Evolutionary conservation across 31 red algal species (phyloP), one percentile per base, ranked within the genome.

Genomic region (Endocladia muricata): DNA sequence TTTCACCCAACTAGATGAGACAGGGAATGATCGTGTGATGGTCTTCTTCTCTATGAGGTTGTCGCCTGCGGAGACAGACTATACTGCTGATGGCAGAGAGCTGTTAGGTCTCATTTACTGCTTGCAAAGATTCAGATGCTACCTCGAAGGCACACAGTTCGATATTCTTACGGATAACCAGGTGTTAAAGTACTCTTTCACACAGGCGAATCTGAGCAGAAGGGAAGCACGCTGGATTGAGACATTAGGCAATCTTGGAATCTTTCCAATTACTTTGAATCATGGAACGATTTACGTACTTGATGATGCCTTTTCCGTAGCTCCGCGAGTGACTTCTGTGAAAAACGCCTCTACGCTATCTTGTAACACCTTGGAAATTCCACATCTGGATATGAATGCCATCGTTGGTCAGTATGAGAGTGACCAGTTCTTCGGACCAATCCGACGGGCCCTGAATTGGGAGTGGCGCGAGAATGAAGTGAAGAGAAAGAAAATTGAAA

Each of bases 1-100:
- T 61, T 31, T 61, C 7, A 61, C 58, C 7, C 58, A 61, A 31
- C 26, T 61, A 23, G 58, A 61, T 61, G 58, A 61, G 11, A 28
- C 15, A 28, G 58, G 58, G 30, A 9, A 61, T 8, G 11, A 61
- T 61, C 58, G 11, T 28, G 58, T 28, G 26, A 61, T 15, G 15
- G 11, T 26, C 30, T 61, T 61, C 58, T 61, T 28, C 26, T 61
- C 58, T 8, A 61, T 7, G 23, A 61, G 30, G 11, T 26, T 61
- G 11, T 15, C 58, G 30, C 26, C 58, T 28, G 30, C 58, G 7
- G 26, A 61, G 23, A 8, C 58, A 31, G n/a, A 61, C 7, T 61
- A 61, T 26, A 61, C 58, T 61, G 58, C 58, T 28, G 30, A 28
- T 61, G 58, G 30, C 23, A 9, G 58, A 23, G 26, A 61, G 11